Evolutionary conservation across 2,329 filamentous ascomycete genomes (phyloP).

Genomic region (Calonectria fujianensis): DNA sequence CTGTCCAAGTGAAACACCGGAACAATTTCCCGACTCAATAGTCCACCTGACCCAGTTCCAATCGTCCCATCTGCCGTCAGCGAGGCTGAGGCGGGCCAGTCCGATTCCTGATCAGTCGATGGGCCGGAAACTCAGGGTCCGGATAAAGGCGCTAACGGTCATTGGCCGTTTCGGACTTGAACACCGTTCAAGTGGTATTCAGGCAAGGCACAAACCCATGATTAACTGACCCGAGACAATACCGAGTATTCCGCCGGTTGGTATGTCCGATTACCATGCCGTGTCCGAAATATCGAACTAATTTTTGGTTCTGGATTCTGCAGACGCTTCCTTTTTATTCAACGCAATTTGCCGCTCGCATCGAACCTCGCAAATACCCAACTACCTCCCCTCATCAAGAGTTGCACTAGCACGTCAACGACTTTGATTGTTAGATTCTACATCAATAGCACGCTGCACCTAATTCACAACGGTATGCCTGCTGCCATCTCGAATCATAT

Average conservation of each 20-base stretch:
- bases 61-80: no score
- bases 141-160: neutral
- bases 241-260: neutral
- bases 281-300: neutral
- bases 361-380: neutral
- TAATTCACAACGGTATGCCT: no score
- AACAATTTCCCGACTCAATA: neutral
- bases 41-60: neutral
- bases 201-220: no score
- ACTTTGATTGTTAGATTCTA: no score
- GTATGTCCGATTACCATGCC: neutral
- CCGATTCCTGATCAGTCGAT: neutral
- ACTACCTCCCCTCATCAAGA: neutral
- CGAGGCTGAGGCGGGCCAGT: neutral
- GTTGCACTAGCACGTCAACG: no score
- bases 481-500: no score
- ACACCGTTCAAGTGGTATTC: neutral
- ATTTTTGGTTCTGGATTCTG: neutral
- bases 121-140: slow-evolving; percentile 7
- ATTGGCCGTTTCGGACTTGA: slow-evolving; percentile 18
- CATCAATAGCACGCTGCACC: no score
- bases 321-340: neutral
- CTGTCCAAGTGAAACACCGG: neutral
- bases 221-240: neutral
- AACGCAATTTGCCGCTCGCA: neutral